phyloP scores from a whole-genome alignment of 768 basidiomycete species.

The Tylopilus sp. region DNA sequence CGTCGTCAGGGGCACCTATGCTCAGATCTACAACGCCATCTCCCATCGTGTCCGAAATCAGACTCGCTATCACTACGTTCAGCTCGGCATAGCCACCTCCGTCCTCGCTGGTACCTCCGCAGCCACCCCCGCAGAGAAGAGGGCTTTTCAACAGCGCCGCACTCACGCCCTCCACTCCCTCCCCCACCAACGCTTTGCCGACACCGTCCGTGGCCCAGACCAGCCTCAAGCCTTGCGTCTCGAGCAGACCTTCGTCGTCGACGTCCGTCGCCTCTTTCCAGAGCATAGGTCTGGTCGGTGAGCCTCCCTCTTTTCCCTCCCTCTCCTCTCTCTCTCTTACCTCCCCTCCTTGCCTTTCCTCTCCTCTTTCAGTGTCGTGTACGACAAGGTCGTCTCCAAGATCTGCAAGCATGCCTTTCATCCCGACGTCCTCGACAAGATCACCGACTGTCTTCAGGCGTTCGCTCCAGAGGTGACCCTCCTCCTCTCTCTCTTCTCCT shows the following conservation, averaged over 20 bases:
- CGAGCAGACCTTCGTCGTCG: background rate
- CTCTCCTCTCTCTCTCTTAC: background rate
- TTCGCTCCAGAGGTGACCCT: background rate
- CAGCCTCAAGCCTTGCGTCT: background rate
- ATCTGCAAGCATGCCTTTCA: background rate
- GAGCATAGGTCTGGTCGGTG: background rate
- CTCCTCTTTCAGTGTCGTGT: background rate
- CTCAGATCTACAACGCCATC: background rate
- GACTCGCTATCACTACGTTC: background rate
- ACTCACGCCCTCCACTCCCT: background rate
- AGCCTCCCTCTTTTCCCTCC: background rate
- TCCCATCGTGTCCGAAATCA: background rate
- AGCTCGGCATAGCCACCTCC: background rate
- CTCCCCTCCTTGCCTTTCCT: no score
- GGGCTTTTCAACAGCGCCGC: background rate
- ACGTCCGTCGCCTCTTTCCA: background rate
- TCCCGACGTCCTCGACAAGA: background rate
- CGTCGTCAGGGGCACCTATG: background rate
- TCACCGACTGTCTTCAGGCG: background rate
- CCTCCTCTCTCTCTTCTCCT: background rate
- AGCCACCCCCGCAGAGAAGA: background rate
- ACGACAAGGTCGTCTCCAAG: background rate
- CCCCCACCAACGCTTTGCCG: background rate
- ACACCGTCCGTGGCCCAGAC: background rate
- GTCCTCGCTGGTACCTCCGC: background rate